Percentiles rank a stretch among this genome's conserved stretches.
phyloP scores from a whole-genome alignment of 106 monocot genomes.

The Acanthochlamys bracteata region DNA sequence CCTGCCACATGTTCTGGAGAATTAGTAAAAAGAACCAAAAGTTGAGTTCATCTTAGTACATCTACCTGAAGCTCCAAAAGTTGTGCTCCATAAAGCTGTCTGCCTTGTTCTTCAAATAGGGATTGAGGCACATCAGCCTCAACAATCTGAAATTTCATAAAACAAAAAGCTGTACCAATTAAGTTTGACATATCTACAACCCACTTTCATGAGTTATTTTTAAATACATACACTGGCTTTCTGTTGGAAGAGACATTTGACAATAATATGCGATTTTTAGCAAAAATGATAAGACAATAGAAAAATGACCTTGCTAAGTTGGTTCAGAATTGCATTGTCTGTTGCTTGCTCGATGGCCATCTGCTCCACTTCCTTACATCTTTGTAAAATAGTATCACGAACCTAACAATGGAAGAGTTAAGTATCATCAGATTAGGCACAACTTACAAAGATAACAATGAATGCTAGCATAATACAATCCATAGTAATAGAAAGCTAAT shows the following conservation, averaged over 20 bases:
- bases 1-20: constrained; percentile 33
- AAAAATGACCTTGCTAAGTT: constrained; percentile 59
- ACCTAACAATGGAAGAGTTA: constrained; percentile 50
- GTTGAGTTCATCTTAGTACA: too few species aligned
- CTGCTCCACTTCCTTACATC: constrained; percentile 81
- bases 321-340: constrained; percentile 94
- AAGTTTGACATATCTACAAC: too few species aligned
- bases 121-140: constrained; percentile 89
- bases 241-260: neutral
- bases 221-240: neutral
- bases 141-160: constrained; percentile 49
- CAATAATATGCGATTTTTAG: too few species aligned
- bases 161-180: neutral
- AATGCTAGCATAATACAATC: too few species aligned
- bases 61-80: constrained; percentile 83
- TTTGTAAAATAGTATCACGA: constrained; percentile 64
- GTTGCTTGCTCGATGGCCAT: constrained; percentile 96
- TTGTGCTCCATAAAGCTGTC: constrained; percentile 83
- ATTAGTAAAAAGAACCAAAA: constrained; percentile 9
- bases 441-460: too few species aligned
- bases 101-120: constrained; percentile 95
- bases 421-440: too few species aligned
- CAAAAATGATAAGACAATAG: too few species aligned
- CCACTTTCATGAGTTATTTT: neutral
- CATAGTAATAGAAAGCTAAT: too few species aligned